Base-by-base conservation (phyloP, 768 basidiomycete species). In the Leccinum longicurvipes region DNA sequence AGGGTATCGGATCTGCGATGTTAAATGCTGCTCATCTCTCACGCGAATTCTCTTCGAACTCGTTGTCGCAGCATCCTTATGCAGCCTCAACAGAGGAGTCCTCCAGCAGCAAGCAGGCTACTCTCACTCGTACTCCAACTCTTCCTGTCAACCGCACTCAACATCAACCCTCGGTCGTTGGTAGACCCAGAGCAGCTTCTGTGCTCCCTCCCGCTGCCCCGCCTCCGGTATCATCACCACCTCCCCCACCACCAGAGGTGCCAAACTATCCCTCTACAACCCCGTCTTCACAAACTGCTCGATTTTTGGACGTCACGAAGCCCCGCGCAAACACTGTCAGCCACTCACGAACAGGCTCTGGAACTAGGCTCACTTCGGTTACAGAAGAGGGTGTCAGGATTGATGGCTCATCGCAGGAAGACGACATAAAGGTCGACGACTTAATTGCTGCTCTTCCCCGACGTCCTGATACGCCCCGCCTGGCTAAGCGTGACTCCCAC, bases 131-230 rank as follows among this genome's bases (percentile, higher is more conserved):
- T 29, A 65, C 68, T 34, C 68, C 77, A 50, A 72, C 74, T 36
- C 63, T 72, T 57, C 70, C 72, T n/a, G 60, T 17, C 17, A 68
- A 58, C 54, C 70, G 70, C n/a, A 56, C 63, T 32, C 67, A 63
- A 27, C 64, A 64, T 45, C 64, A 66, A 44, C 44, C 64, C 21
- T 44, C 62, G 9, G 48, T 61, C 23, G 61, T 66, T 15, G 68
- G 73, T 39, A 77, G 83, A 56, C 77, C 85, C 34, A 72, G 80
- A 54, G 79, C 86, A 54, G 69, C 77, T 41, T 84, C 88, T 53
- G 77, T 76, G 10, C 79, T 89, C 34, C 85, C 86, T 6, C 86
- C 86, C 11, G 78, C 82, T 42, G 79, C 76, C 0, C 89, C 88
- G 3, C 86, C 85, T 15, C 89, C 89, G 28, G 74, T 77, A 17